A percentile compares a stretch with the other conserved stretches of the same genome.
Evolutionary conservation across 192 early-diverging fungal species (phyloP).

Genomic region (Entomortierella chlamydospora): DNA sequence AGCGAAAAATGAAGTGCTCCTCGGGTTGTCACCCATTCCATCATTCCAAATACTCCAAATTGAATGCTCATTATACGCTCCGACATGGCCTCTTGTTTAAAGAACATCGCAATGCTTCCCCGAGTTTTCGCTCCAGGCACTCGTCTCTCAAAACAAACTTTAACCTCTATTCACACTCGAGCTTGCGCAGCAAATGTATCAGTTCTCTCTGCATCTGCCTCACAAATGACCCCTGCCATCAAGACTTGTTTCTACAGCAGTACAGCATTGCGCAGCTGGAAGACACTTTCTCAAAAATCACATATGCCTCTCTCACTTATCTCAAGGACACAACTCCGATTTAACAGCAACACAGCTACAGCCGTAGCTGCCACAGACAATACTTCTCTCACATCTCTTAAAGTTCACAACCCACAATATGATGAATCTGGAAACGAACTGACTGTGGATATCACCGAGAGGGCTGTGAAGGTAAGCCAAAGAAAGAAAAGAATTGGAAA

Average conservation of each 20-base stretch:
- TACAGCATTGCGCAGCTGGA: not conserved
- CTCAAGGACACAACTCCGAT: not conserved
- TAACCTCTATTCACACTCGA: not conserved
- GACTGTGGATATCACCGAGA: constrained; percentile 60
- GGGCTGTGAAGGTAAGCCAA: constrained; percentile 61
- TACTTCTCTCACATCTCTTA: not conserved
- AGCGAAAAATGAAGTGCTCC: too few species aligned
- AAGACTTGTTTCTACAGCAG: not conserved
- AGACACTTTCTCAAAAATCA: not conserved
- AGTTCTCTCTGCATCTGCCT: not conserved
- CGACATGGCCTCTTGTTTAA: too few species aligned
- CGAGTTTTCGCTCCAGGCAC: not conserved
- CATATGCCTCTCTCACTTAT: not conserved
- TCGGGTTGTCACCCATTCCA: too few species aligned
- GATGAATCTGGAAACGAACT: constrained; percentile 55
- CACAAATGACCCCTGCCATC: not conserved
- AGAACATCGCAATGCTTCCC: too few species aligned
- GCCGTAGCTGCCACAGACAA: not conserved
- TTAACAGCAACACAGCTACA: constrained; percentile 23
- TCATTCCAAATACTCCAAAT: too few species aligned
- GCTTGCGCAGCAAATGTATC: constrained; percentile 1
- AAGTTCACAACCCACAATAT: constrained; percentile 44
- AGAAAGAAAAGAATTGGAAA: too few species aligned
- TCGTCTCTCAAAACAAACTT: not conserved
- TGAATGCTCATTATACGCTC: too few species aligned